A percentile compares a stretch with the other conserved stretches of the same genome.
Conservation (phyloP, 345 rosid genomes). For the Aquilaria sinensis region DNA sequence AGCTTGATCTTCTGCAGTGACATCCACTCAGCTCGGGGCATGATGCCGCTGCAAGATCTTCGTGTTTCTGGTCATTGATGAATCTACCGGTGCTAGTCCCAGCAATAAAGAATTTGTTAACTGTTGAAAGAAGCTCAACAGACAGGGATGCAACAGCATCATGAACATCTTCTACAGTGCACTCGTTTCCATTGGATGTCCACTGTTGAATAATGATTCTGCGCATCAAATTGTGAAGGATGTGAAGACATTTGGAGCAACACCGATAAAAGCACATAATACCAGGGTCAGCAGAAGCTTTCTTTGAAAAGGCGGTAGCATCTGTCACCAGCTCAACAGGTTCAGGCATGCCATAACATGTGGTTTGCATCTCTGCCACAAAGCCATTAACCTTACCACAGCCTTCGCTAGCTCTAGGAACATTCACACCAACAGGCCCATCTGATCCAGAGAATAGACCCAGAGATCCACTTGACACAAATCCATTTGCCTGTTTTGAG, state of each 20-base stretch:
- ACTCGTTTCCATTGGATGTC: slow-evolving; percentile 30
- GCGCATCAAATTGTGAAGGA: slow-evolving; percentile 44
- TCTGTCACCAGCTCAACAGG: slow-evolving; percentile 16
- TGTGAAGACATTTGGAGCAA: slow-evolving; percentile 53
- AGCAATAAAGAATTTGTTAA: slow-evolving; percentile 38
- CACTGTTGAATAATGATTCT: slow-evolving; percentile 36
- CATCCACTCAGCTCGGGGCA: slow-evolving; percentile 24
- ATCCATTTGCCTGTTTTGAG: slow-evolving; percentile 21
- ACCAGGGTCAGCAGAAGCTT: slow-evolving; percentile 27
- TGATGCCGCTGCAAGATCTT: slow-evolving; percentile 12
- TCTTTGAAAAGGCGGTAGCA: slow-evolving; percentile 11
- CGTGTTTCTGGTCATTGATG: slow-evolving; percentile 23
- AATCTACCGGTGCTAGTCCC: slow-evolving; percentile 18
- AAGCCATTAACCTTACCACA: slow-evolving; percentile 20
- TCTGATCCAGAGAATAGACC: slow-evolving; percentile 22
- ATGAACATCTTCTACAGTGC: slow-evolving; percentile 59
- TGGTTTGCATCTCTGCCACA: background rate
- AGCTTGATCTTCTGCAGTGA: slow-evolving; percentile 34
- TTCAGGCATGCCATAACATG: slow-evolving; percentile 14
- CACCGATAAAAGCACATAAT: slow-evolving; percentile 52
- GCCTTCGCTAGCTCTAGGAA: slow-evolving; percentile 14
- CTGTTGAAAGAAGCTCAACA: slow-evolving; percentile 49
- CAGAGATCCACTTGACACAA: slow-evolving; percentile 14
- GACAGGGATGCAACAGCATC: slow-evolving; percentile 67
- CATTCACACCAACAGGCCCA: slow-evolving; percentile 9